phyloP scores from a whole-genome alignment of 2,329 filamentous ascomycete species.

The Diplocarpon rosae region DNA sequence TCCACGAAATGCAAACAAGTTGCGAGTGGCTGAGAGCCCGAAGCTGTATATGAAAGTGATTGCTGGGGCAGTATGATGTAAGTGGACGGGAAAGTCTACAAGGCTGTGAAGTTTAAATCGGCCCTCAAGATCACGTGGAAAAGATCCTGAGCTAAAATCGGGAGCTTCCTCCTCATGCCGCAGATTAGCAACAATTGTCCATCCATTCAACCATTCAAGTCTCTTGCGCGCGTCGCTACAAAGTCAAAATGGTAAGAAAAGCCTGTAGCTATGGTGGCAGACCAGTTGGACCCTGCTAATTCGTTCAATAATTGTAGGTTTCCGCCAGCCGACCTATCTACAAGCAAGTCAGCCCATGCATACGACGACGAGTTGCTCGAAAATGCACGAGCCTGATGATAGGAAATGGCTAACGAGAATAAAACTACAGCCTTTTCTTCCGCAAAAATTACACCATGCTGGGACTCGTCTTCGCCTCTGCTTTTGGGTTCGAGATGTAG shows the following conservation, averaged over 20 bases:
- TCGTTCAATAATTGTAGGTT: slow-evolving; percentile 24
- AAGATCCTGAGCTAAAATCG: no score
- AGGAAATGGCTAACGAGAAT: slow-evolving; percentile 10
- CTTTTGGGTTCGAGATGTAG: slow-evolving; percentile 92
- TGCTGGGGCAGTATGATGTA: no score
- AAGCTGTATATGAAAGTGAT: no score
- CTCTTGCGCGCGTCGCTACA: slow-evolving; percentile 8
- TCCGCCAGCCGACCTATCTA: slow-evolving; percentile 22
- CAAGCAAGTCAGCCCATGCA: slow-evolving; percentile 24
- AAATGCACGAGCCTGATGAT: neutral
- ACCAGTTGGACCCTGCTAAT: slow-evolving; percentile 13
- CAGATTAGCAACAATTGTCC: slow-evolving; percentile 12
- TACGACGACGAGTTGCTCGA: neutral
- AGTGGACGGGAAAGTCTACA: neutral
- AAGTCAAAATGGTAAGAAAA: slow-evolving; percentile 25
- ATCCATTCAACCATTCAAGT: slow-evolving; percentile 6
- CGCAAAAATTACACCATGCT: slow-evolving; percentile 83
- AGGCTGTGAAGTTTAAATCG: neutral
- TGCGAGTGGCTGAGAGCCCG: no score
- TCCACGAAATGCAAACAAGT: no score
- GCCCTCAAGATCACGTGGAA: neutral
- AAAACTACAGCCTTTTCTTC: slow-evolving; percentile 58
- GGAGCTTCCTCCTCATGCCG: slow-evolving; percentile 13
- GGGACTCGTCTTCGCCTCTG: slow-evolving; percentile 70
- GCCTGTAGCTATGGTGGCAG: neutral